Evolutionary conservation across 2,329 filamentous ascomycete genomes (phyloP).

Genomic region (Aphanoascus verrucosus): DNA sequence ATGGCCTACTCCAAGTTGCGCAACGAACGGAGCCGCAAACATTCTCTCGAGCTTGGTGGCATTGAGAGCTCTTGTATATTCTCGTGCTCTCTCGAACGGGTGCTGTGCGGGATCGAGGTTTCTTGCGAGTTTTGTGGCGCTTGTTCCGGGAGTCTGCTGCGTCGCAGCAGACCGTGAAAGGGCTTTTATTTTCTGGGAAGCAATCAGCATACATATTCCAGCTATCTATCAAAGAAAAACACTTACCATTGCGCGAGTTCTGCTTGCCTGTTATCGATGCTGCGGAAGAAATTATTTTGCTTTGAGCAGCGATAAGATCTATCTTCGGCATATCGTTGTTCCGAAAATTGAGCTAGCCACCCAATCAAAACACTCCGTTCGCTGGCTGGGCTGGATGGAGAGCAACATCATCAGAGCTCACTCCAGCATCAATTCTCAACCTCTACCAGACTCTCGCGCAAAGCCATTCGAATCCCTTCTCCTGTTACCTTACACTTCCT

Average conservation of each 20-base stretch:
- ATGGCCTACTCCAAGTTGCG: constrained; percentile 78
- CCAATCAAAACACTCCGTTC: too few relatives aligned
- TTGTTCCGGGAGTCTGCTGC: constrained; percentile 39
- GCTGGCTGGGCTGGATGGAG: background rate
- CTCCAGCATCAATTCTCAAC: background rate
- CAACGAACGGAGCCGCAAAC: constrained; percentile 76
- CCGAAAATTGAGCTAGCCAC: background rate
- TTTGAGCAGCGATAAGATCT: background rate
- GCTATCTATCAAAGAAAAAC: background rate
- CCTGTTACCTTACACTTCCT: background rate
- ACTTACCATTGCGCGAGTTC: constrained; percentile 16
- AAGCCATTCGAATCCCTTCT: background rate
- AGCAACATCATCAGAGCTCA: constrained; percentile 7
- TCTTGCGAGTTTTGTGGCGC: constrained; percentile 36
- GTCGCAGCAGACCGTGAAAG: constrained; percentile 38
- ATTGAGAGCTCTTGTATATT: constrained; percentile 69
- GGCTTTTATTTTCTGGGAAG: constrained; percentile 46
- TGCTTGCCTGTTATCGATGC: background rate
- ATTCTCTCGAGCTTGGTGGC: constrained; percentile 89
- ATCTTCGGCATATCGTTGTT: constrained; percentile 2
- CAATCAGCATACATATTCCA: background rate
- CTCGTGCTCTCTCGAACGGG: constrained; percentile 80
- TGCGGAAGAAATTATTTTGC: constrained; percentile 7
- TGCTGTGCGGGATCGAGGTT: constrained; percentile 72
- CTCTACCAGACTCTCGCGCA: background rate